Percentiles rank a stretch among this genome's conserved stretches.
These are phyloP conservation scores for Ceratocystis huliohia DNA, from an alignment of 2,329 filamentous ascomycete genomes.

Conservation along the genomic window DNA sequence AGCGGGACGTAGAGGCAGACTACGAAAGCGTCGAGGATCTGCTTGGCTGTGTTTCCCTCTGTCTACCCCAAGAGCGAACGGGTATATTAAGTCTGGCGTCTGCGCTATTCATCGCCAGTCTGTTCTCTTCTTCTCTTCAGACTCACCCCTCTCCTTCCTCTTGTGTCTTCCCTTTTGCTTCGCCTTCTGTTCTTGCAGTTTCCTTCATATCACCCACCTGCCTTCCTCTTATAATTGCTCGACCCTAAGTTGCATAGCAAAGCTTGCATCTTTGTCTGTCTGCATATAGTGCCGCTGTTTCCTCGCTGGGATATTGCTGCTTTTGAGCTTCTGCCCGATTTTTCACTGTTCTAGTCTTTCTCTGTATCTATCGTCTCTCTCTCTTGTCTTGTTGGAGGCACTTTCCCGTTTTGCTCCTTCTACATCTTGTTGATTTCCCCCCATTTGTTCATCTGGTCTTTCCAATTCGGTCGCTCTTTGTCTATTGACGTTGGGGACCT, in stretches of 20 bases:
- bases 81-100: not conserved
- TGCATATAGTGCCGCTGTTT: not conserved
- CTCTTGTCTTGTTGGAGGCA: not conserved
- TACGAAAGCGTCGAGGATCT: conserved; percentile 3
- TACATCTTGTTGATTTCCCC: not conserved
- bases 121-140: not conserved
- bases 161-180: not conserved
- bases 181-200: not conserved
- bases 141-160: not conserved
- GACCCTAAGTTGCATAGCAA: not conserved
- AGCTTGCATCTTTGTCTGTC: not conserved
- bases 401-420: conserved; percentile 4
- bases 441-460: not conserved
- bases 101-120: not conserved
- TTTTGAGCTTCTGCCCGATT: not conserved
- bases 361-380: not conserved
- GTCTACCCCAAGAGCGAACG: not conserved
- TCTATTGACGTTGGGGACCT: not conserved
- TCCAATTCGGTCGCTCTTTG: not conserved
- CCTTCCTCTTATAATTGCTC: not conserved
- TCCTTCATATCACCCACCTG: not conserved
- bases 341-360: not conserved
- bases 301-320: not conserved
- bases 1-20: not conserved
- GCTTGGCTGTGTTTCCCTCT: not conserved